A percentile compares a stretch with the other conserved stretches of the same genome.
Evolutionary conservation across 2,329 filamentous ascomycete genomes (phyloP).

Genomic region (Colletotrichum chrysophilum): DNA sequence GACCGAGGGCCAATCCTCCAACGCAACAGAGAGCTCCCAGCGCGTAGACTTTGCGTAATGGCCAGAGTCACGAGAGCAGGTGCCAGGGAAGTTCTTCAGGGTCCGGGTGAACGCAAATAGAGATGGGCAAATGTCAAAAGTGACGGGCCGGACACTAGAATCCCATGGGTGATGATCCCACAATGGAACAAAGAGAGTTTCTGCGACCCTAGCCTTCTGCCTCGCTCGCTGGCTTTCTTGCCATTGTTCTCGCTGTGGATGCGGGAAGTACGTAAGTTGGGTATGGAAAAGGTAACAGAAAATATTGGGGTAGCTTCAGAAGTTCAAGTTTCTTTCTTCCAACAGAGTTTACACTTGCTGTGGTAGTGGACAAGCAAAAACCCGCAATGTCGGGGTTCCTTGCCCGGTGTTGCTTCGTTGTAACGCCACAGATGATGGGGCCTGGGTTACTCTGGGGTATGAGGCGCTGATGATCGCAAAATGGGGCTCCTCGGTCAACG

Average conservation of each 20-base stretch:
- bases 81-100: background rate
- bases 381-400: constrained; percentile 1
- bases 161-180: constrained; percentile 1
- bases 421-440: constrained; percentile 10
- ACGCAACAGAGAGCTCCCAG: background rate
- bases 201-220: background rate
- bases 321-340: background rate
- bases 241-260: background rate
- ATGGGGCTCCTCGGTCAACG: constrained; percentile 12
- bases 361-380: background rate
- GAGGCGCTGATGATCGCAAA: background rate
- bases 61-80: background rate
- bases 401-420: background rate
- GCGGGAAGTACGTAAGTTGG: background rate
- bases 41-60: background rate
- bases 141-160: background rate
- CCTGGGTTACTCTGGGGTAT: constrained; percentile 3
- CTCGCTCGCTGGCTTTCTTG: background rate
- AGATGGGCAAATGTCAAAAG: constrained; percentile 3
- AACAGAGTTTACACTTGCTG: background rate
- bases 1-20: background rate
- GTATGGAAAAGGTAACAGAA: background rate
- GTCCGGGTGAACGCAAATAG: background rate
- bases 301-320: background rate
- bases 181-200: background rate